A percentile compares a stretch with the other conserved stretches of the same genome.
Evolutionary conservation across 2,329 filamentous ascomycete genomes (phyloP).

Genomic region (Colletotrichum musae): DNA sequence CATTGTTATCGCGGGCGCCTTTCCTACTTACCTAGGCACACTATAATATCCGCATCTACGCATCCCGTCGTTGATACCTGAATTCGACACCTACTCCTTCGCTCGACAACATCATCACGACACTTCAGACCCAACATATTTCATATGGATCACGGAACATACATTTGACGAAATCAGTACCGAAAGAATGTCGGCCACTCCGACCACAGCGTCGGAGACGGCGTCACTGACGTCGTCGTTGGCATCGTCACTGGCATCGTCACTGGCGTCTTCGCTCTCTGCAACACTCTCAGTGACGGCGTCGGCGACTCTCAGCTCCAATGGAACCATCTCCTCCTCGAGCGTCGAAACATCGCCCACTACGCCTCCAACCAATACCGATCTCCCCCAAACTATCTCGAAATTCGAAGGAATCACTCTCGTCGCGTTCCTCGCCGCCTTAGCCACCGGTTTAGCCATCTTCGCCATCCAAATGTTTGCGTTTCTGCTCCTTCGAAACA

Average conservation of each 20-base stretch:
- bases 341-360: neutral
- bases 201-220: conserved; percentile 39
- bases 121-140: neutral
- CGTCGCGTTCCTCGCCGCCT: conserved; percentile 74
- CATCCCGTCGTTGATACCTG: neutral
- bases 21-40: neutral
- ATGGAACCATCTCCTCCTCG: conserved; percentile 26
- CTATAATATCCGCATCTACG: neutral
- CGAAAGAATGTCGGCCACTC: conserved; percentile 29
- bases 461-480: conserved; percentile 76
- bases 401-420: conserved; percentile 60
- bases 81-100: no score
- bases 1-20: conserved; percentile 16
- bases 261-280: conserved; percentile 30
- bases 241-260: conserved; percentile 48
- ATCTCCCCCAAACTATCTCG: conserved; percentile 38
- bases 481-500: conserved; percentile 85
- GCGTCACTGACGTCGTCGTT: conserved; percentile 19
- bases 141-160: neutral
- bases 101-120: neutral
- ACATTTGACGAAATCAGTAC: conserved; percentile 4
- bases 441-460: conserved; percentile 73
- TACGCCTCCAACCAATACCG: neutral
- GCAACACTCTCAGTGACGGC: conserved; percentile 11
- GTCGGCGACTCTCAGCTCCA: conserved; percentile 27